Base-by-base conservation (phyloP, 2,329 filamentous ascomycete genomes). In the Myriosclerotinia scirpicola region DNA sequence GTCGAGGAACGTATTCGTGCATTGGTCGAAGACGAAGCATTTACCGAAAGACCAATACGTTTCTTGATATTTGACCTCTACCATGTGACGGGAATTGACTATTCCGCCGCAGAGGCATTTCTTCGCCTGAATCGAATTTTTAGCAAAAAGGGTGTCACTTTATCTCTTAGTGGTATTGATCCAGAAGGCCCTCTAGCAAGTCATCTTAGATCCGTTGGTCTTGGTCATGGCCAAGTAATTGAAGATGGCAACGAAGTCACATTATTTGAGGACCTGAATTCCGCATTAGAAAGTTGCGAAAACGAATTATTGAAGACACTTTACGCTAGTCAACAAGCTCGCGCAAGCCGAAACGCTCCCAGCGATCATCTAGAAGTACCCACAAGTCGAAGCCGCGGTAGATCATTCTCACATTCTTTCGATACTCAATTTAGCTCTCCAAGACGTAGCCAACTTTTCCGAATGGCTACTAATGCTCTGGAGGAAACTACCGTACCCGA, bases 61-160 rank as follows among this genome's bases (percentile, higher is more conserved):
- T 99, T 93, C 76, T 82, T 99, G 53, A 87, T 99, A 22, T 82
- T 99, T 50, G 95, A 99, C 76, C 85, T 99, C 73, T 88, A 87
- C 70, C 90, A 95, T 69, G 95, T 99, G 53, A 93, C 90, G 17
- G 95, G 94, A 9, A 86, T 98, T 30, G 95, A 99, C 78, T 99
- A 97, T 77, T 98, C 94, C 0, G 94, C 95, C 0, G 94, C 93
- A 0, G 95, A 99, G 77, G 95, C 92, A 0, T 98, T 99, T 76
- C 93, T 91, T 68, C 90, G 93, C 17, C 93, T 99, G 78, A 95
- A 93, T 75, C 87, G 95, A 30, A 84, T 98, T 26, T 81, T 98
- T 3, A 82, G 87, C 69, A 87, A 88, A 70, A 91, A 92, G 75
- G 87, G 88, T 36, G 91, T 99, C 46, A 85, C 89, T 67, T 85